phyloP scores from a whole-genome alignment of 345 rosid species.

The Brassica nigra region DNA sequence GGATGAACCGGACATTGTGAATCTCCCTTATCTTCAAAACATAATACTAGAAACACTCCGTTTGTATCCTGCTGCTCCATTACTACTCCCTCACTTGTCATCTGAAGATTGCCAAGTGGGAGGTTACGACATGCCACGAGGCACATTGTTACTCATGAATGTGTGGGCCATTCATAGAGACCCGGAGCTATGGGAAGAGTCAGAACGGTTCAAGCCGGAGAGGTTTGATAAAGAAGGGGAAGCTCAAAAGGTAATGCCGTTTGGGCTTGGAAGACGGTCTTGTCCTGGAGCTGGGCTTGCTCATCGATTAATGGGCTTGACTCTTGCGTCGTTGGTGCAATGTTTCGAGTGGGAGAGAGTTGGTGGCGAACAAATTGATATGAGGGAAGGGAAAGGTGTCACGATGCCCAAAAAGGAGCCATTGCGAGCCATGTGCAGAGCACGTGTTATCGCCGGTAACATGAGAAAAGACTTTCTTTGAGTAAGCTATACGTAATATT shows the following conservation, averaged over 20 bases:
- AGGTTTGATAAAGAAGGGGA: slow-evolving; percentile 44
- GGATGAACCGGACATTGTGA: slow-evolving; percentile 45
- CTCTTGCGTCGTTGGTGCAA: slow-evolving; percentile 50
- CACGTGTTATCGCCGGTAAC: slow-evolving; percentile 29
- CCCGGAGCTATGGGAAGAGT: slow-evolving; percentile 45
- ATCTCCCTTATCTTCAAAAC: slow-evolving; percentile 42
- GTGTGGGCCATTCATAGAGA: slow-evolving; percentile 61
- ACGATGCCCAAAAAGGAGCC: slow-evolving; percentile 44
- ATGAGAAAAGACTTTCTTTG: background rate
- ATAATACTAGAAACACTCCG: slow-evolving; percentile 50
- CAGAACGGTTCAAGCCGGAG: slow-evolving; percentile 49
- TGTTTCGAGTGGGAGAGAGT: slow-evolving; percentile 55
- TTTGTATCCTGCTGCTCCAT: slow-evolving; percentile 51
- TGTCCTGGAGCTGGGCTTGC: slow-evolving; percentile 50
- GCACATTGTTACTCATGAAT: slow-evolving; percentile 47
- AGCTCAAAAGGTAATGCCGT: slow-evolving; percentile 40
- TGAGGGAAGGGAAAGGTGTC: slow-evolving; percentile 45
- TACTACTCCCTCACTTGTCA: slow-evolving; percentile 52
- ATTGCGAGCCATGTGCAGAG: slow-evolving; percentile 42
- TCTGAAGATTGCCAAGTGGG: slow-evolving; percentile 44
- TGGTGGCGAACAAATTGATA: slow-evolving; percentile 24
- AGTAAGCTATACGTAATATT: background rate
- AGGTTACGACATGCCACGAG: slow-evolving; percentile 46
- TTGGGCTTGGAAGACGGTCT: slow-evolving; percentile 51
- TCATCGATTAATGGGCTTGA: slow-evolving; percentile 37